Evolutionary conservation across 2,329 filamentous ascomycete genomes (phyloP).

Genomic region (Microsporum ferrugineum): DNA sequence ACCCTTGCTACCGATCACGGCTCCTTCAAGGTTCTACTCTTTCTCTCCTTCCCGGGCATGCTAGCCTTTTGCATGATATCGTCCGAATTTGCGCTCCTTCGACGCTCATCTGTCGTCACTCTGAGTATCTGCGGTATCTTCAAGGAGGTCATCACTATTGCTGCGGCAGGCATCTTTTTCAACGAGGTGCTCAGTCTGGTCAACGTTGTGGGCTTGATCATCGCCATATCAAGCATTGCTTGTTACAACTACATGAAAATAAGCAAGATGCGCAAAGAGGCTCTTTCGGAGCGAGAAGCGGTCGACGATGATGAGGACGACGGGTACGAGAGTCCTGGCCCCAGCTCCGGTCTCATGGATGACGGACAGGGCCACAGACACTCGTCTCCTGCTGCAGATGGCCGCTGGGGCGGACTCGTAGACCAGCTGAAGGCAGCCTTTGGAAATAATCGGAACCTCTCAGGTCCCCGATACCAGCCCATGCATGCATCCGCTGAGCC

Average conservation of each 20-base stretch:
- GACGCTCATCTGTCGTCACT: conserved; percentile 91
- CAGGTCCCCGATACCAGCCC: neutral
- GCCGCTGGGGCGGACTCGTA: neutral
- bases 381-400: neutral
- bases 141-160: conserved; percentile 96
- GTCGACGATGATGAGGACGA: neutral
- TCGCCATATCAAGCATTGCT: conserved; percentile 76
- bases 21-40: conserved; percentile 50
- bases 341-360: neutral
- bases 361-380: neutral
- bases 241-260: conserved; percentile 96
- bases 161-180: conserved; percentile 75
- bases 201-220: conserved; percentile 76
- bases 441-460: neutral
- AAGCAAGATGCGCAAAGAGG: conserved; percentile 71
- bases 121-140: conserved; percentile 96
- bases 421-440: neutral
- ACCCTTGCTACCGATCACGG: conserved; percentile 59
- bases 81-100: conserved; percentile 86
- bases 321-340: neutral
- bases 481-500: neutral
- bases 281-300: conserved; percentile 34
- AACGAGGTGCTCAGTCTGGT: conserved; percentile 75
- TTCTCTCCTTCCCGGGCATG: conserved; percentile 78
- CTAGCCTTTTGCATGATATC: conserved; percentile 96